Base-by-base conservation (phyloP, 805 yeast genomes). In the Myxozyma geophila region DNA sequence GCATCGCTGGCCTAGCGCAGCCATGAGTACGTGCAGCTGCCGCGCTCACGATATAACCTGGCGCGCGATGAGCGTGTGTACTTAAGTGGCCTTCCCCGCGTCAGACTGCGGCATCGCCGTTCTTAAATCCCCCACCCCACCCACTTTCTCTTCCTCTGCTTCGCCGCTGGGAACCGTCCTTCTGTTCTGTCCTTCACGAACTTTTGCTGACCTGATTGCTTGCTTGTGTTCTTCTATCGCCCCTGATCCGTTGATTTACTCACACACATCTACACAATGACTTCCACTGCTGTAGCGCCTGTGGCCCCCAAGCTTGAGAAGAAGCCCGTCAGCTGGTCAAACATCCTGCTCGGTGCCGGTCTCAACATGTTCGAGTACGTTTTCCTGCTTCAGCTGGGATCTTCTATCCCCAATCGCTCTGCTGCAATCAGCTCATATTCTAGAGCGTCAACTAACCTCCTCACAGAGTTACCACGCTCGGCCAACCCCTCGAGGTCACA, bases 401-500 rank as follows among this genome's bases (percentile, higher is more conserved):
- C 28, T 17, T 19, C n/a, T 47, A 17, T 23, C 23, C 46, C 9
- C 37, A 8, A 6, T 41, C 13, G 49, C 19, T 48, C 10, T 13
- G 44, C 28, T 6, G 21, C 28, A 28, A 28, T 28, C 28, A 28
- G 28, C 28, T 28, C 28, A 28, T 28, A 28, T 5, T 28, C 28
- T 28, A 28, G 5, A 28, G 5, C 23, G 40, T 53, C 58, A 43
- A 12, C 56, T 41, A 7, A 39, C 43, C 43, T 53, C 23, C 40
- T 58, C 33, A 21, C 58, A 75, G 77, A 77, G 98, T 87, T 59
- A 89, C 98, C 67, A 88, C 98, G 12, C 82, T 95, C 70, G 99
- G 99, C 60, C 99, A 95, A 78, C 99, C 99, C 12, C 81, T 95
- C 67, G 99, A 95, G 80, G 99, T 95, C 58, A 82, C 86, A 74